Evolutionary conservation across 2,329 filamentous ascomycete species (phyloP), one percentile per base, ranked within the genome.

Genomic region (Alternaria sp.): DNA sequence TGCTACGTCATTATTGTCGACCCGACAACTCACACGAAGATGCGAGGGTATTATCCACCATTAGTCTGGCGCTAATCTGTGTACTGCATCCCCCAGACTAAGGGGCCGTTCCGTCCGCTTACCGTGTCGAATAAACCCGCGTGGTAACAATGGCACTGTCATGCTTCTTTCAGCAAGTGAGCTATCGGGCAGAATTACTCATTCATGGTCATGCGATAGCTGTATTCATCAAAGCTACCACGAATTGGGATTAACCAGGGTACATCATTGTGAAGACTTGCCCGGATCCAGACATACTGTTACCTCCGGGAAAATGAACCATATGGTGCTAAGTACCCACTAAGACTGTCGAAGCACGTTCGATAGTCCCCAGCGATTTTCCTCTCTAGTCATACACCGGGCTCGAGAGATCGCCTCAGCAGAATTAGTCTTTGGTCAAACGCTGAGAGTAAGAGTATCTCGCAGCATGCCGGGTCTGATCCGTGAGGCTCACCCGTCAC

Each of bases 21-120:
- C 25, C 26, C 30, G 15, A 45, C 9, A 15, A 28, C 37, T 10
- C 6, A 18, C 45, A 12, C 18, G 18, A 41, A 46, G 49, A 45
- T 25, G 45, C 57, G 15, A 33, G 26, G 12, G 14, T n/a, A 15
- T 28, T 26, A 12, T 20, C 11, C 7, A 18, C 18, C 28, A 41
- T 23, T 26, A 11, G 30, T 44, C 4, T 37, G 23, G 49, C 28
- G 12, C 11, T 33, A 30, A 30, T 23, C n/a, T 11, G 37, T 53
- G 43, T 45, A 30, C 43, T 58, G 23, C 37, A 18, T 41, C 37
- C 15, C 15, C 37, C 8, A 41, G 46, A 41, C 58, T 58, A 64
- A 33, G 51, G 65, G 63, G 49, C 58, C 60, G 63, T 58, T 30
- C 66, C 64, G 60, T 55, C 46, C 28, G 25, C 26, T 44, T 58